Base-by-base conservation (phyloP, 805 yeast genomes). In the Metschnikowia proteae region DNA sequence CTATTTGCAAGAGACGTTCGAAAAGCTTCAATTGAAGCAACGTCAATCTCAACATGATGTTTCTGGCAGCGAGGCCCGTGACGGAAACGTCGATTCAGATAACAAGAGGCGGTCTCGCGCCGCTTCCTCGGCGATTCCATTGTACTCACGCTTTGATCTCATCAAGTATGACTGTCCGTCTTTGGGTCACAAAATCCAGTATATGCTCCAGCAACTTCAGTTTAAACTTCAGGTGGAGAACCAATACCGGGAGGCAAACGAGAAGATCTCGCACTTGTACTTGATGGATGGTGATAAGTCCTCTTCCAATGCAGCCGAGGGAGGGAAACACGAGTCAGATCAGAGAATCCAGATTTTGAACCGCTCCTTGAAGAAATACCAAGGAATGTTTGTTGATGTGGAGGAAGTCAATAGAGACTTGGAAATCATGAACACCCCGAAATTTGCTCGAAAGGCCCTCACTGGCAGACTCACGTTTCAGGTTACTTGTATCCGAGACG, bases 111-210 rank as follows among this genome's bases (percentile, higher is more conserved):
- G 47, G 7, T 26, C 43, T 4, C 47, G 57, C 1, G 49, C 43
- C 11, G 30, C 50, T n/a, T 51, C 55, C 17, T 23, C 44, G 39
- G 42, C 30, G n/a, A 56, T 49, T 17, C 81, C 84, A 1, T 64
- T 78, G 4, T 86, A 78, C 60, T 80, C 92, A 0, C 76, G 87
- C 22, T 71, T 87, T 56, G 99, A 94, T 64, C 74, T 94, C 48
- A 78, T 89, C 63, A 90, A 90, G 59, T 90, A 89, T 62, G 97
- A 94, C 60, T 88, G 96, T 58, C 97, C 97, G 0, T 88, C 96
- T 0, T 72, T 94, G 57, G 97, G 97, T 8, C 97, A 94, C 60
- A 81, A 94, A 54, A 94, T 94, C 61, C 97, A 89, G 67, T 84
- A 88, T 59, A 91, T 94, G 98, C 78, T 92, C 47, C 97, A 91